These are phyloP conservation scores for Spergularia bocconei DNA, from an alignment of 148 eudicot species.

Conservation along the genomic window DNA sequence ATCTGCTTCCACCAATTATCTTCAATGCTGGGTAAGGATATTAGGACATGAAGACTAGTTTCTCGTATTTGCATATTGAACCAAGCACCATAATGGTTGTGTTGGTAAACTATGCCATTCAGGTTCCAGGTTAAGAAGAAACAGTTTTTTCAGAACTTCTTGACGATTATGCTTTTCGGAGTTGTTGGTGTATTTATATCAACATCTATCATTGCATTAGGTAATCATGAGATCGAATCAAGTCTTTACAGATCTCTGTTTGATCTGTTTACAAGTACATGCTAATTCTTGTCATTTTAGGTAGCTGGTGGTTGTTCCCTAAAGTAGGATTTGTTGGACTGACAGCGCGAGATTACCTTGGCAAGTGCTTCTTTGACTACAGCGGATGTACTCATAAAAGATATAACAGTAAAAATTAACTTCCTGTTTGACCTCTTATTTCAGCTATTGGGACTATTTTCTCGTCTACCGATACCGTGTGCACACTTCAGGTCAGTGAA, in stretches of 20 bases:
- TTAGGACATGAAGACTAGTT: not conserved
- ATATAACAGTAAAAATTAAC: not conserved
- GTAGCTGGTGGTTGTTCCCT: slow-evolving; percentile 83
- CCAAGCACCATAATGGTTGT: not conserved
- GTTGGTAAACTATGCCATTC: slow-evolving; percentile 12
- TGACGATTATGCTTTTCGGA: slow-evolving; percentile 87
- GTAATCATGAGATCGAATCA: slow-evolving; percentile 27
- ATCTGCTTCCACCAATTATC: slow-evolving; percentile 92
- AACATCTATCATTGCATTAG: slow-evolving; percentile 59
- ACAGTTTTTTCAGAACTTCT: slow-evolving; percentile 92
- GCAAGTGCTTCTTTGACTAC: slow-evolving; percentile 31
- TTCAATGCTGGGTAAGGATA: slow-evolving; percentile 88
- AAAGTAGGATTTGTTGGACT: slow-evolving; percentile 60
- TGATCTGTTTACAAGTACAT: not conserved
- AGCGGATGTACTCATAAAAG: not conserved
- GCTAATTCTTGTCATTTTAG: slow-evolving; percentile 33
- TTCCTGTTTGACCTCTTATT: slow-evolving; percentile 13
- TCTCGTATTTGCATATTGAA: not conserved
- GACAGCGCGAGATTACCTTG: slow-evolving; percentile 68
- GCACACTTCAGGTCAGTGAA: slow-evolving; percentile 84
- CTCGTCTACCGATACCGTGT: slow-evolving; percentile 95
- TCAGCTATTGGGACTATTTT: slow-evolving; percentile 92
- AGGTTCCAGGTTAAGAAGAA: slow-evolving; percentile 99
- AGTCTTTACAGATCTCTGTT: not conserved
- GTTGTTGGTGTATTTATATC: slow-evolving; percentile 85